phyloP scores from a whole-genome alignment of 1,284 basidiomycete species.

The Tilletia caries region DNA sequence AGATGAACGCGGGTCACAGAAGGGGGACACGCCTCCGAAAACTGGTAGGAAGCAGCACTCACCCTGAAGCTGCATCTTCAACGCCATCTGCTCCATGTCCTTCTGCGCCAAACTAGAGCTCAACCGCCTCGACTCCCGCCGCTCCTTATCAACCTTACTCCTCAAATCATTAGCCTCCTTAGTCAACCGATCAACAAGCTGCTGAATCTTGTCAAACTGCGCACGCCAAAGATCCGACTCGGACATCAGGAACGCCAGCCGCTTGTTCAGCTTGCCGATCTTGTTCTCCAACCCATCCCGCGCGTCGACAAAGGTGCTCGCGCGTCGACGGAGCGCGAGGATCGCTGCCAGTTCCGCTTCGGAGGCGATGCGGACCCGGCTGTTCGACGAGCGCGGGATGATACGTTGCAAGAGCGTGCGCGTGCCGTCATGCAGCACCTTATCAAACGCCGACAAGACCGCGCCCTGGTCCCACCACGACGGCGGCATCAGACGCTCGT shows the following conservation, averaged over 20 bases:
- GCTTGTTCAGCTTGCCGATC: slow-evolving; percentile 61
- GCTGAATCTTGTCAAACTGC: slow-evolving; percentile 84
- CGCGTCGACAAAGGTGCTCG: slow-evolving; percentile 85
- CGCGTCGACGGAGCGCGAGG: slow-evolving; percentile 62
- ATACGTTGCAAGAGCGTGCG: slow-evolving; percentile 39
- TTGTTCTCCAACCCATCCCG: slow-evolving; percentile 67
- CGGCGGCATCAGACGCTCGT: slow-evolving; percentile 76
- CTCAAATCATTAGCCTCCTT: slow-evolving; percentile 74
- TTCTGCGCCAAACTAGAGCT: slow-evolving; percentile 55
- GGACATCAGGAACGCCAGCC: slow-evolving; percentile 85
- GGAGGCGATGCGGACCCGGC: slow-evolving; percentile 26
- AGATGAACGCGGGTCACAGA: neutral
- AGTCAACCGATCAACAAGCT: slow-evolving; percentile 78
- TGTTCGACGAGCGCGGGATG: slow-evolving; percentile 30
- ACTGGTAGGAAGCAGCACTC: neutral
- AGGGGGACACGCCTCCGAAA: too few species aligned
- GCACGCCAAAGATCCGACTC: slow-evolving; percentile 83
- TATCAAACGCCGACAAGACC: slow-evolving; percentile 83
- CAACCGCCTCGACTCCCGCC: slow-evolving; percentile 75
- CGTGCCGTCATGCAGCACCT: slow-evolving; percentile 58
- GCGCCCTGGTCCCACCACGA: slow-evolving; percentile 88
- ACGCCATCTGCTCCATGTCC: slow-evolving; percentile 41
- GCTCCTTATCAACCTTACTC: slow-evolving; percentile 79
- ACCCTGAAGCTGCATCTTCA: slow-evolving; percentile 36
- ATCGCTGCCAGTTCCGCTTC: slow-evolving; percentile 42